phyloP scores from a whole-genome alignment of 352 stramenopile genomes.

The Phytophthora hibernalis region DNA sequence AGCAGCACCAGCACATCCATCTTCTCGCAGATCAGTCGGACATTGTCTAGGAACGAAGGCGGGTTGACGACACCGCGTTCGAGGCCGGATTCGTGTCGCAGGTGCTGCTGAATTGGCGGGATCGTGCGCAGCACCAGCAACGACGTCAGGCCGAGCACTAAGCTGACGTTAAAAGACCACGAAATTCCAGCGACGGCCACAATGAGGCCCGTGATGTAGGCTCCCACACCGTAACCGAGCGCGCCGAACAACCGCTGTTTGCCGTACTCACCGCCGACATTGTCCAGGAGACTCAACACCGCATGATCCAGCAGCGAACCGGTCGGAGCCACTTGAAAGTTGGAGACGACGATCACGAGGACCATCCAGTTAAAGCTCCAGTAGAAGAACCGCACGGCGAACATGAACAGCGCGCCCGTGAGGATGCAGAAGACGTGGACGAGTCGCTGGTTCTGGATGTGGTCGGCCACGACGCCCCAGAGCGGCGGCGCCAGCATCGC shows the following conservation, averaged over 20 bases:
- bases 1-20: slow-evolving; percentile 75
- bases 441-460: slow-evolving; percentile 64
- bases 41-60: slow-evolving; percentile 56
- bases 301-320: slow-evolving; percentile 78
- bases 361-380: slow-evolving; percentile 62
- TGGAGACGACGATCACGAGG: slow-evolving; percentile 59
- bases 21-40: slow-evolving; percentile 44
- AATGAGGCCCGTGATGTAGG: slow-evolving; percentile 76
- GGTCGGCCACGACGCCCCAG: slow-evolving; percentile 77
- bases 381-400: slow-evolving; percentile 58
- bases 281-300: slow-evolving; percentile 68
- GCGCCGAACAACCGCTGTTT: slow-evolving; percentile 85
- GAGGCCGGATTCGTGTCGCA: slow-evolving; percentile 30
- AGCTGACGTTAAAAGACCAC: slow-evolving; percentile 81
- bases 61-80: slow-evolving; percentile 19
- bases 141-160: slow-evolving; percentile 57
- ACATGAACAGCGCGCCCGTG: slow-evolving; percentile 66
- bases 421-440: slow-evolving; percentile 73
- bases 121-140: slow-evolving; percentile 74
- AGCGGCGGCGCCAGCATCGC: slow-evolving; percentile 75
- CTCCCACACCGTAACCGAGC: slow-evolving; percentile 66
- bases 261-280: slow-evolving; percentile 80
- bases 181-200: slow-evolving; percentile 65
- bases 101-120: slow-evolving; percentile 54
- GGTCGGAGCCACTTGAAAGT: slow-evolving; percentile 69